Base-by-base conservation (phyloP, 2,329 filamentous ascomycete genomes). In the Aspergillus pseudotamarii region DNA sequence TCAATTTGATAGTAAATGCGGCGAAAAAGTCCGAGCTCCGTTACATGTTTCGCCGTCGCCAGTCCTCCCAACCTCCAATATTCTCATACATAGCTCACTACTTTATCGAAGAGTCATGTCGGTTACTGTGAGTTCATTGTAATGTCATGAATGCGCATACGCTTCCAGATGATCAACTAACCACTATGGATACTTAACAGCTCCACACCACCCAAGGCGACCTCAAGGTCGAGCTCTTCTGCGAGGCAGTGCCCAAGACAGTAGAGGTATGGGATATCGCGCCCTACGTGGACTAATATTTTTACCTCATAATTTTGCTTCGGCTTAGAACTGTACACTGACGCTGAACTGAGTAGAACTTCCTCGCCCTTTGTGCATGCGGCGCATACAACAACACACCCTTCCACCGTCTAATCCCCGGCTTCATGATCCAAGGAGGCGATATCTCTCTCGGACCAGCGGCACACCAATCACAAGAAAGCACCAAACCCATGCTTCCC, bases 171-270 rank as follows among this genome's bases (percentile, higher is more conserved):
- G 1, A 26, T 10, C 26, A 4, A 21, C 46, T 55, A 58, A 58
- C 28, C 16, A 38, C 11, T n/a, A 16, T 32, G 28, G 19, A 11
- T 32, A 46, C 11, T 12, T 48, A 48, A 56, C 57, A 82, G 80
- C 86, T 99, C 16, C 93, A 97, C 79, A 99, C 95, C 57, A 92
- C 89, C 57, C 86, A 91, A 59, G 95, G 95, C 75, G 90, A 95
- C 79, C 85, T 99, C 76, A 99, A 98, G 82, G 87, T 98, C 72
- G 95, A 98, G 79, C 84, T 99, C 69, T 98, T 97, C 82, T 98
- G 94, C 82, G 93, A 97, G 78, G 90, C 91, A 71, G 93, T 96
- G 36, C 95, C 95, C 66, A 94, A 94, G 78, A 97, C 95, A 0
- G 91, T 93, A 66, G 92, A 97, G 81, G 90, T 90, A 81, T 61